These are phyloP conservation scores for Solanum hybrid DNA, from an alignment of 305 asterid species.

Conservation along the genomic window DNA sequence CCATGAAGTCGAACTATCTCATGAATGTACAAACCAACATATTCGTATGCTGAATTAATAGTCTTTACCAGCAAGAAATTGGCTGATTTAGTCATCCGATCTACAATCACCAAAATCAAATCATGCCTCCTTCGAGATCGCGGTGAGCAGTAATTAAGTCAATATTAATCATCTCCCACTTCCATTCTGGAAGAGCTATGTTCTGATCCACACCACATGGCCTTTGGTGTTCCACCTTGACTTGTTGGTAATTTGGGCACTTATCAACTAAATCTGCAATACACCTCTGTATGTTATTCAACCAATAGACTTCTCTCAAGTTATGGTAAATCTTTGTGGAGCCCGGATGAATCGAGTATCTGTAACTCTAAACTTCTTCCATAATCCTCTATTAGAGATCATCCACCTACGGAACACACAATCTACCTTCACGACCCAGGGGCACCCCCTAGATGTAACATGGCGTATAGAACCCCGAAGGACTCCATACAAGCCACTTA, in stretches of 20 bases:
- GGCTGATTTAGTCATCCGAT: background rate
- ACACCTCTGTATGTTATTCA: background rate
- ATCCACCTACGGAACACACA: background rate
- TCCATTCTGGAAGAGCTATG: background rate
- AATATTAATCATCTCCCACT: background rate
- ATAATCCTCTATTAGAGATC: background rate
- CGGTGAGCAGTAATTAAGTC: too few relatives aligned
- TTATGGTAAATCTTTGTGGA: background rate
- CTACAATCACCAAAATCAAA: background rate
- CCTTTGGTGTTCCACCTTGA: background rate
- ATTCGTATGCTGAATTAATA: too few relatives aligned
- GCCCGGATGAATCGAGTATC: background rate
- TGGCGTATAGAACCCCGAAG: too few relatives aligned
- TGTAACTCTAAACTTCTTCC: background rate
- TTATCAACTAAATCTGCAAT: background rate
- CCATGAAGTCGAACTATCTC: background rate
- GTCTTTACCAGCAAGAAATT: background rate
- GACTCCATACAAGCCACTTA: too few relatives aligned
- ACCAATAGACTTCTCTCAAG: background rate
- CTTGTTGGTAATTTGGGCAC: background rate
- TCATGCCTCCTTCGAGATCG: background rate
- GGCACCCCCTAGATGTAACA: too few relatives aligned
- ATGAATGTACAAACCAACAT: background rate
- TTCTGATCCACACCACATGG: background rate
- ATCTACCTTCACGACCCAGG: background rate